Evolutionary conservation across 805 yeast species (phyloP).

Genomic region (Scheffersomyces stipitis): DNA sequence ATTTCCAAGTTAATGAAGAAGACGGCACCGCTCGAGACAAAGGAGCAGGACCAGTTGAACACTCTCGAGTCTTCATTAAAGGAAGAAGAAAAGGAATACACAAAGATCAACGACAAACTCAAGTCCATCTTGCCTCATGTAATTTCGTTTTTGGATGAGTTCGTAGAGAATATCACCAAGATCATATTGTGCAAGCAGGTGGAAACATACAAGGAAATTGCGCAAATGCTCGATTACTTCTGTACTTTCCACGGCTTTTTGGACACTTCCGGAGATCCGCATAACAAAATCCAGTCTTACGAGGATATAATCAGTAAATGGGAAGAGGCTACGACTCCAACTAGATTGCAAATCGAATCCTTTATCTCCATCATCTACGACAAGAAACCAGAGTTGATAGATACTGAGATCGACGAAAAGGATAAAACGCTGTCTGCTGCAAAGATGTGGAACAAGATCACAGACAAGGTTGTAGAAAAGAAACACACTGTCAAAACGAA

Average conservation of each 20-base stretch:
- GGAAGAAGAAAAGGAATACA: conserved; percentile 6
- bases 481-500: conserved; percentile 25
- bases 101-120: conserved; percentile 21
- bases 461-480: conserved; percentile 14
- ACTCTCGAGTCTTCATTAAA: conserved; percentile 19
- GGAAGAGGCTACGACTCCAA: conserved; percentile 36
- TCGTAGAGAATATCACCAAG: conserved; percentile 41
- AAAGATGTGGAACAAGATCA: conserved; percentile 29
- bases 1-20: conserved; percentile 39
- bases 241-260: conserved; percentile 28
- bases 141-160: conserved; percentile 47
- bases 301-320: conserved; percentile 38
- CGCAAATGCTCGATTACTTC: conserved; percentile 19
- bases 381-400: conserved; percentile 37
- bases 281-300: conserved; percentile 19
- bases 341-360: conserved; percentile 38
- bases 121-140: conserved; percentile 47
- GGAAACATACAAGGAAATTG: conserved; percentile 31
- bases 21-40: conserved; percentile 31
- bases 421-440: conserved; percentile 23
- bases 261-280: conserved; percentile 4
- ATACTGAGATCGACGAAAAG: conserved; percentile 33
- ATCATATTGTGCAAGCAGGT: conserved; percentile 38
- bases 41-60: conserved; percentile 36
- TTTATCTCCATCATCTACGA: conserved; percentile 26